Conservation (phyloP, 2,329 filamentous ascomycete genomes). For the Acrocalymma vagum region DNA sequence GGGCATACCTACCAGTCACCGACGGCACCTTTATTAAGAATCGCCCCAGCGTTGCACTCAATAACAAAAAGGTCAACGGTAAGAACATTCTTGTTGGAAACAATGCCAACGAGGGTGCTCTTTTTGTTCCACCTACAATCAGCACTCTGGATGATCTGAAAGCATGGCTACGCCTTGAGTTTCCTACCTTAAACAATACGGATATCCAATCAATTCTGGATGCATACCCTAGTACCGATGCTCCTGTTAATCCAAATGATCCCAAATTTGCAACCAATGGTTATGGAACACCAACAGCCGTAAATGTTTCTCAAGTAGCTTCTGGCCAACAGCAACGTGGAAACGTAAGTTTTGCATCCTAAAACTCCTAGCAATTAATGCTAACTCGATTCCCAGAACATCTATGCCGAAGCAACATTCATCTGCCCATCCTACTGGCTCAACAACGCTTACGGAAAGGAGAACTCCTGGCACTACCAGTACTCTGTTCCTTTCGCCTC, state of each 20-base stretch:
- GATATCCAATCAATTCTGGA: slow-evolving; percentile 50
- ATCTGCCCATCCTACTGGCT: slow-evolving; percentile 67
- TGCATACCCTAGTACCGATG: slow-evolving; percentile 46
- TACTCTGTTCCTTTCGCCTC: slow-evolving; percentile 27
- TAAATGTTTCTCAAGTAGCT: slow-evolving; percentile 59
- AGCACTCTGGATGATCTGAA: slow-evolving; percentile 50
- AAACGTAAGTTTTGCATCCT: slow-evolving; percentile 7
- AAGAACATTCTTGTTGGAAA: slow-evolving; percentile 46
- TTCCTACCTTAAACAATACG: slow-evolving; percentile 50
- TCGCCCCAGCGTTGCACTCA: slow-evolving; percentile 47
- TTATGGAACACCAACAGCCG: slow-evolving; percentile 52
- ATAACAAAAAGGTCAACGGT: slow-evolving; percentile 47
- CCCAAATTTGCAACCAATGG: slow-evolving; percentile 45
- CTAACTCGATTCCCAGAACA: slow-evolving; percentile 42
- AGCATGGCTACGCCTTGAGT: slow-evolving; percentile 46
- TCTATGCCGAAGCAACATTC: slow-evolving; percentile 65
- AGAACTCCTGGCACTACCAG: slow-evolving; percentile 24
- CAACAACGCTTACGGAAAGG: slow-evolving; percentile 53
- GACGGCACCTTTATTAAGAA: slow-evolving; percentile 49
- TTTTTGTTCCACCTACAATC: slow-evolving; percentile 56
- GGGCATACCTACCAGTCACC: slow-evolving; percentile 54
- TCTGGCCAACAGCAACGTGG: slow-evolving; percentile 64
- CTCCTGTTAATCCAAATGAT: slow-evolving; percentile 30
- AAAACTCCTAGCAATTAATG: no score
- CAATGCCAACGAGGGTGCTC: slow-evolving; percentile 61